Evolutionary conservation across 108 stramenopile genomes (phyloP).

Genomic region (Stephanodiscus minutulus): DNA sequence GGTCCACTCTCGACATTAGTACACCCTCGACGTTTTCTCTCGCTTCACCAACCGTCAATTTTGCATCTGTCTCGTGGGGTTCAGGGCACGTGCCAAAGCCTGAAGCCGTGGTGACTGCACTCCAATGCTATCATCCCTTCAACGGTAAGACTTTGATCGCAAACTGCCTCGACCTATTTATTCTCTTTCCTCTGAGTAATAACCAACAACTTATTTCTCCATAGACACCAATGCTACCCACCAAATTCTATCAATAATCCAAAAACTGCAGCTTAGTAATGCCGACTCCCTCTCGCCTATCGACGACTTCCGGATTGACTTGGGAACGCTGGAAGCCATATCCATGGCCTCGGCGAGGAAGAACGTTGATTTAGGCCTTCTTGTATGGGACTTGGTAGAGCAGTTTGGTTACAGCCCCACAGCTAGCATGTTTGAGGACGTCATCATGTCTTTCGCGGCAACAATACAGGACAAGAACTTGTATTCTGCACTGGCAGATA

Average conservation of each 20-base stretch:
- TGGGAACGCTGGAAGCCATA: slow-evolving; percentile 66
- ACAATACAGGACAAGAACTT: slow-evolving; percentile 29
- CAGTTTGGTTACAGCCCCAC: slow-evolving; percentile 57
- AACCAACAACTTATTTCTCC: background rate
- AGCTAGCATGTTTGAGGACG: slow-evolving; percentile 70
- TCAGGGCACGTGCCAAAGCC: slow-evolving; percentile 38
- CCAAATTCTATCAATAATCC: slow-evolving; percentile 24
- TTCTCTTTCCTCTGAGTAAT: background rate
- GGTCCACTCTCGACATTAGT: background rate
- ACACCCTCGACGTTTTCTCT: slow-evolving; percentile 1
- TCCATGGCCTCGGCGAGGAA: slow-evolving; percentile 51
- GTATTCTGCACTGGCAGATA: slow-evolving; percentile 62
- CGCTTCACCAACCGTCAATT: background rate
- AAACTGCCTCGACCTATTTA: background rate
- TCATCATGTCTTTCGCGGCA: slow-evolving; percentile 58
- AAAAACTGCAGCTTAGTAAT: slow-evolving; percentile 15
- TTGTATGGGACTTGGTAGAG: slow-evolving; percentile 71
- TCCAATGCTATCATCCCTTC: slow-evolving; percentile 40
- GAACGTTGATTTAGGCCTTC: slow-evolving; percentile 47
- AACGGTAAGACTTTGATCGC: slow-evolving; percentile 12
- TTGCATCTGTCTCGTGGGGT: background rate
- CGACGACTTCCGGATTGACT: slow-evolving; percentile 27
- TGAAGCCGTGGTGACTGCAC: slow-evolving; percentile 15
- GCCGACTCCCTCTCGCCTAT: background rate
- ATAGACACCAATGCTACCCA: slow-evolving; percentile 18